Conservation (phyloP, 208 protist species). For the Novymonas esmeraldas region DNA sequence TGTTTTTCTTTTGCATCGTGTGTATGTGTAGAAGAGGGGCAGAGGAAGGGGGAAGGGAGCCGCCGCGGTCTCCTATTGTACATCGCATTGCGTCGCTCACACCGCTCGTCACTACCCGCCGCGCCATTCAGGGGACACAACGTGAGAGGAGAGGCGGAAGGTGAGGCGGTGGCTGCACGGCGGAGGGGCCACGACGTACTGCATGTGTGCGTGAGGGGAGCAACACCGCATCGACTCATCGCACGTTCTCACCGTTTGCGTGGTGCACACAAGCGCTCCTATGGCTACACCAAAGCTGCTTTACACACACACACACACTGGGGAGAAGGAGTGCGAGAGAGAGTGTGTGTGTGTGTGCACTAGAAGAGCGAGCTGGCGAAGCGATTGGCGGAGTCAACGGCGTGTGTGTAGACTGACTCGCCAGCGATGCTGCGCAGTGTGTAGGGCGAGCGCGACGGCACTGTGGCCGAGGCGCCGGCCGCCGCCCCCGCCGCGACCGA, state of each 20-base stretch:
- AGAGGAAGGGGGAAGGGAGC: neutral
- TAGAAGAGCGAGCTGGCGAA: neutral
- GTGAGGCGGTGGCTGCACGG: neutral
- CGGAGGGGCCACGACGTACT: neutral
- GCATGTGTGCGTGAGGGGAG: too few relatives aligned
- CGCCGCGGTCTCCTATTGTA: neutral
- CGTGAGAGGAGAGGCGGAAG: neutral
- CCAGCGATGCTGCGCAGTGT: slow-evolving; percentile 11
- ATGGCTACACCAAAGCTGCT: too few relatives aligned
- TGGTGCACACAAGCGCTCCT: too few relatives aligned
- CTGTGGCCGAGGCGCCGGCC: neutral
- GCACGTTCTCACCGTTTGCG: too few relatives aligned
- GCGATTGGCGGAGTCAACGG: slow-evolving; percentile 5
- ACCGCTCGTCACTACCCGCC: too few relatives aligned
- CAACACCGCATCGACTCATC: too few relatives aligned
- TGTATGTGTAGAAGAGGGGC: too few relatives aligned
- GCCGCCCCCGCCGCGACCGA: neutral
- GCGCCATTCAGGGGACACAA: too few relatives aligned
- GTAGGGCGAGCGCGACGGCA: neutral
- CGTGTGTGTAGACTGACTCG: slow-evolving; percentile 2
- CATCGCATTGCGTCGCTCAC: neutral
- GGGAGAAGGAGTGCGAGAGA: too few relatives aligned
- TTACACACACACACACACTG: too few relatives aligned
- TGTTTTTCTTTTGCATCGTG: too few relatives aligned
- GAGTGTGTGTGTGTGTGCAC: too few relatives aligned